Conservation (phyloP, 345 rosid genomes). For the Syzygium aqueum region DNA sequence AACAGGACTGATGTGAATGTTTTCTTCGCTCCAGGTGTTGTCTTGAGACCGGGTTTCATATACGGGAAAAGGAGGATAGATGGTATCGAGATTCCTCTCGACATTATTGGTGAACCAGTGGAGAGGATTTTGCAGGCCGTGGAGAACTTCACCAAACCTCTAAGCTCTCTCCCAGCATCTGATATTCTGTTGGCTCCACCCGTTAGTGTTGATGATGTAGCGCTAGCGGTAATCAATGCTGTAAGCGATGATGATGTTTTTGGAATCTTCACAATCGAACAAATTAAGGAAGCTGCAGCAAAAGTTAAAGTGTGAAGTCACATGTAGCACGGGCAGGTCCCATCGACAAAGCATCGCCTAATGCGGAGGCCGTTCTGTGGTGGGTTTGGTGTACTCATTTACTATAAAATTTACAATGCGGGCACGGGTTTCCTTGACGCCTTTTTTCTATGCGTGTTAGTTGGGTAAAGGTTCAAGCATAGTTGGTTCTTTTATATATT, state of each 20-base stretch:
- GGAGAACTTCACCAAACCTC: constrained; percentile 52
- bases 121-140: constrained; percentile 49
- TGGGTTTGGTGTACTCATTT: neutral
- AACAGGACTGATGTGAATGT: neutral
- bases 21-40: constrained; percentile 43
- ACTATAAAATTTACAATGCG: neutral
- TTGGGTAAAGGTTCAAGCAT: neutral
- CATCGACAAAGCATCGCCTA: neutral
- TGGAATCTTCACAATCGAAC: constrained; percentile 84
- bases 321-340: neutral
- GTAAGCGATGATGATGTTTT: constrained; percentile 69
- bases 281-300: constrained; percentile 89
- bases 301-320: constrained; percentile 34
- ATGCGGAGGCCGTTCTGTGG: neutral
- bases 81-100: constrained; percentile 76
- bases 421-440: neutral
- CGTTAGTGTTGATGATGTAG: constrained; percentile 70
- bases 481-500: neutral
- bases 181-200: constrained; percentile 82
- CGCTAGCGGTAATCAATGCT: constrained; percentile 59
- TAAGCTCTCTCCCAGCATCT: constrained; percentile 68
- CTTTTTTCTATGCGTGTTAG: neutral
- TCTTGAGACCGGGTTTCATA: constrained; percentile 79
- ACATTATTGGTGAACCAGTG: constrained; percentile 62
- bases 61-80: constrained; percentile 68